phyloP scores from a whole-genome alignment of 352 stramenopile genomes.

The Globisporangium echinulatum region DNA sequence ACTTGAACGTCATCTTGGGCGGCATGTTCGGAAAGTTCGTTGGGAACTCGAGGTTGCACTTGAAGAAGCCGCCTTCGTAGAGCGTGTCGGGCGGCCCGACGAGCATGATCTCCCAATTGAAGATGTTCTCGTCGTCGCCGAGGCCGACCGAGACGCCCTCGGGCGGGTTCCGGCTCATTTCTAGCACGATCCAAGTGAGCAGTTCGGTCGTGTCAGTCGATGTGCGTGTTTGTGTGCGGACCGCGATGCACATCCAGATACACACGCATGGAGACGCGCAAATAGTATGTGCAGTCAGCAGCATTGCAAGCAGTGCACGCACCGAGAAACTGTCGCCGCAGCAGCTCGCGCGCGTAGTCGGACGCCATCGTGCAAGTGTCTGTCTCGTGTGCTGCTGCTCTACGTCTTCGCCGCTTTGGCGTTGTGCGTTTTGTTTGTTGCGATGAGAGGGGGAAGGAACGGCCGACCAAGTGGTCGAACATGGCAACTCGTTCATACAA shows the following conservation, averaged over 20 bases:
- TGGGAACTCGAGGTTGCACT: constrained; percentile 95
- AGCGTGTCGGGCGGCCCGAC: constrained; percentile 93
- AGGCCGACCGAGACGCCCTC: constrained; percentile 98
- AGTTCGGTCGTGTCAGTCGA: neutral
- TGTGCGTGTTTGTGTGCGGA: neutral
- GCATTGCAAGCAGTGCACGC: constrained; percentile 8
- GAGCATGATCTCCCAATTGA: constrained; percentile 98
- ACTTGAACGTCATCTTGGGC: constrained; percentile 98
- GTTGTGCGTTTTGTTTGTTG: neutral
- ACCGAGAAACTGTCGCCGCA: constrained; percentile 79
- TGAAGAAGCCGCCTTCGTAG: constrained; percentile 98
- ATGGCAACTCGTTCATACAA: neutral
- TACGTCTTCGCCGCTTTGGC: neutral
- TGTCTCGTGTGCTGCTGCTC: neutral
- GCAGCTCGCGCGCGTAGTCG: constrained; percentile 77
- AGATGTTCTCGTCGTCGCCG: constrained; percentile 97
- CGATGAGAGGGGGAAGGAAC: neutral
- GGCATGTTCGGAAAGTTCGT: constrained; percentile 98
- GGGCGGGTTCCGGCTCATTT: constrained; percentile 97
- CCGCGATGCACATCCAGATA: no score
- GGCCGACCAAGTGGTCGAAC: neutral
- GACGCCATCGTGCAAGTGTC: constrained; percentile 17
- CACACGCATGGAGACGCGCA: neutral
- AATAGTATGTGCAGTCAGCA: neutral
- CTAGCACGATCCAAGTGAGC: constrained; percentile 35